Conservation (phyloP, 208 protist genomes). For the Leishmania gerbilli region DNA sequence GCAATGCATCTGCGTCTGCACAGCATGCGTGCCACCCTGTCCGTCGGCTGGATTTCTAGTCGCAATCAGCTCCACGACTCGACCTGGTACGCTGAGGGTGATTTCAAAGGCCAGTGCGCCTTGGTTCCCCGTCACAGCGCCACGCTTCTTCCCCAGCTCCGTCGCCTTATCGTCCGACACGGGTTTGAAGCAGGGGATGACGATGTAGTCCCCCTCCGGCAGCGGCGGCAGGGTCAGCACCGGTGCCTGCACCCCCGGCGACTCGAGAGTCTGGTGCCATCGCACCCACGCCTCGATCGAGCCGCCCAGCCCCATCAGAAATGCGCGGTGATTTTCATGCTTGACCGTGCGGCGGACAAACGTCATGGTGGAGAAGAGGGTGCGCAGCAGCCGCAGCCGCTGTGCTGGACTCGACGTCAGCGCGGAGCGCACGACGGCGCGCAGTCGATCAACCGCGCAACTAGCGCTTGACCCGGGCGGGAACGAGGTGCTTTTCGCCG, state of each 20-base stretch:
- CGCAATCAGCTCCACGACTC: slow-evolving; percentile 1
- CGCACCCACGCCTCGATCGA: slow-evolving; percentile 16
- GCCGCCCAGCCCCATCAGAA: slow-evolving; percentile 17
- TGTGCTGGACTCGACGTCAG: slow-evolving; percentile 5
- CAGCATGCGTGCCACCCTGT: neutral
- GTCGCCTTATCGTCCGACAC: slow-evolving; percentile 32
- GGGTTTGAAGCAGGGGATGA: slow-evolving; percentile 45
- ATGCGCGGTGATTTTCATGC: slow-evolving; percentile 7
- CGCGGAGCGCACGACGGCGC: slow-evolving; percentile 5
- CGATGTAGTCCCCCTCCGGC: slow-evolving; percentile 71
- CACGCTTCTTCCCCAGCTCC: slow-evolving; percentile 41
- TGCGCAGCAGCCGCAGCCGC: slow-evolving; percentile 14
- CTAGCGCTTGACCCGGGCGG: slow-evolving; percentile 1
- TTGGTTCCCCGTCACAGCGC: slow-evolving; percentile 13
- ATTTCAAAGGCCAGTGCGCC: neutral
- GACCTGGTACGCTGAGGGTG: slow-evolving; percentile 2
- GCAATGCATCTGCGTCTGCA: neutral
- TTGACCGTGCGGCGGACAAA: slow-evolving; percentile 5
- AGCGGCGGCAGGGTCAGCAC: slow-evolving; percentile 38
- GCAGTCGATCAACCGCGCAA: slow-evolving; percentile 11
- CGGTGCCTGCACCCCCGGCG: slow-evolving; percentile 1
- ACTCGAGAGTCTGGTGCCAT: slow-evolving; percentile 5
- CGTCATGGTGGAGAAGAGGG: neutral
- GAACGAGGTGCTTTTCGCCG: slow-evolving; percentile 8
- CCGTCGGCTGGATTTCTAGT: neutral